Base-by-base conservation (phyloP, 768 basidiomycete genomes). In the Lactarius deliciosus region DNA sequence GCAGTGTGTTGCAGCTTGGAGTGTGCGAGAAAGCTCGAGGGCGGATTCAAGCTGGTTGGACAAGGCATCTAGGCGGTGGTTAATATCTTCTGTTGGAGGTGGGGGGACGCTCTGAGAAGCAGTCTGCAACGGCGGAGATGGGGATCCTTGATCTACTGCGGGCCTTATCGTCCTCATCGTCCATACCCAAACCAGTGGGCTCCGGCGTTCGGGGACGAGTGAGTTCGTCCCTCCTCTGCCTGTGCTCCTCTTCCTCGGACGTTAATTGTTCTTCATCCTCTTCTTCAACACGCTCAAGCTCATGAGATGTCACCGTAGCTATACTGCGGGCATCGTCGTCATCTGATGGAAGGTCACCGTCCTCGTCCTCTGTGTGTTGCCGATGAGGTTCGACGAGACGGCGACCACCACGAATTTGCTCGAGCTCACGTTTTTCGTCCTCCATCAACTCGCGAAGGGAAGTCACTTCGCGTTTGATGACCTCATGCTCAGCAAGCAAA, bases 181-280 rank as follows among this genome's bases (percentile, higher is more conserved):
- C 73, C 77, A 84, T 81, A 45, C 83, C 83, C 77, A 83, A 83
- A 57, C 79, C 80, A 13, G 84, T 85, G 5, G 92, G 93, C 73
- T 94, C 93, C 0, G 92, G 93, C 7, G 94, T 95, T 8, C 83
- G 80, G 4, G 92, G 92, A 50, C 91, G 81, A 2, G 87, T 89
- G 25, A 88, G 77, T 70, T 86, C 87, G 55, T 83, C 82, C 56
- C 81, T 78, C 64, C 78, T 74, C 62, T 74, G 74, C 28, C 74
- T 72, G 58, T 82, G 77, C 57, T 85, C 81, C 66, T 81, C 81
- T 54, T 79, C 79, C 68, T 78, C 77, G 20, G 71, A 70, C 1
- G 73, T 76, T 28, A 79, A 64, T 73, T 83, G 79, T 59, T 86
- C 86, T 70, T 91, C 90, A 63, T 90, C 88, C 71, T 89, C 89